phyloP scores from a whole-genome alignment of 257 asterid genomes.

The Linderniella brevidens region DNA sequence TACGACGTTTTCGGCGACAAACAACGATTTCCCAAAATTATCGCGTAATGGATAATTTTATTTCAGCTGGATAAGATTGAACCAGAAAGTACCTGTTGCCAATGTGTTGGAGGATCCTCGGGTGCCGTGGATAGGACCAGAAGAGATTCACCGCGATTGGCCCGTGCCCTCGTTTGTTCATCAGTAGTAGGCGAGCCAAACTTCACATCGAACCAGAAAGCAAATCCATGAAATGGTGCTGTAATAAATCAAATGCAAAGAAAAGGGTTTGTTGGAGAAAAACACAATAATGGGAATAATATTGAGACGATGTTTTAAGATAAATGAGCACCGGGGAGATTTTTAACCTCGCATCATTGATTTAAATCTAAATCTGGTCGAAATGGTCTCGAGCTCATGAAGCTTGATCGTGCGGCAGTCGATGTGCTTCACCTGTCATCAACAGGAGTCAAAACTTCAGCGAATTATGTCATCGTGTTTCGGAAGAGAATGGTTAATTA shows the following conservation, averaged over 20 bases:
- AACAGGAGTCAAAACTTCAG: neutral
- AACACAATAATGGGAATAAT: too few species aligned
- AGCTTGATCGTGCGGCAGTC: slow-evolving; percentile 48
- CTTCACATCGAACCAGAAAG: slow-evolving; percentile 96
- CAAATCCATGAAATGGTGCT: slow-evolving; percentile 96
- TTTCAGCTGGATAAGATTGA: too few species aligned
- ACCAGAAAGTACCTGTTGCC: slow-evolving; percentile 87
- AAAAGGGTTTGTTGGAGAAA: neutral
- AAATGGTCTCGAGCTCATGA: slow-evolving; percentile 52
- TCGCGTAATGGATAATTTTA: too few species aligned
- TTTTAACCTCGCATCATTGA: slow-evolving; percentile 85
- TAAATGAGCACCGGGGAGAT: too few species aligned
- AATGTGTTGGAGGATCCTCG: slow-evolving; percentile 88
- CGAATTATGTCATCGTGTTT: too few species aligned
- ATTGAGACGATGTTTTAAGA: too few species aligned
- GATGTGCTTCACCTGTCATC: slow-evolving; percentile 50
- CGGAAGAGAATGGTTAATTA: too few species aligned
- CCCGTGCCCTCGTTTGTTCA: slow-evolving; percentile 42
- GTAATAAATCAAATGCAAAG: slow-evolving; percentile 14
- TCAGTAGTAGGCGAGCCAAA: slow-evolving; percentile 28
- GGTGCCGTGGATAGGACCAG: slow-evolving; percentile 90
- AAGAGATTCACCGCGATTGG: slow-evolving; percentile 42
- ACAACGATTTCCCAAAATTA: too few species aligned
- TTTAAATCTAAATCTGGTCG: slow-evolving; percentile 38
- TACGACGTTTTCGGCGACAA: too few species aligned